phyloP scores from a whole-genome alignment of 306 rosid genomes.

The Casuarina equisetifolia region DNA sequence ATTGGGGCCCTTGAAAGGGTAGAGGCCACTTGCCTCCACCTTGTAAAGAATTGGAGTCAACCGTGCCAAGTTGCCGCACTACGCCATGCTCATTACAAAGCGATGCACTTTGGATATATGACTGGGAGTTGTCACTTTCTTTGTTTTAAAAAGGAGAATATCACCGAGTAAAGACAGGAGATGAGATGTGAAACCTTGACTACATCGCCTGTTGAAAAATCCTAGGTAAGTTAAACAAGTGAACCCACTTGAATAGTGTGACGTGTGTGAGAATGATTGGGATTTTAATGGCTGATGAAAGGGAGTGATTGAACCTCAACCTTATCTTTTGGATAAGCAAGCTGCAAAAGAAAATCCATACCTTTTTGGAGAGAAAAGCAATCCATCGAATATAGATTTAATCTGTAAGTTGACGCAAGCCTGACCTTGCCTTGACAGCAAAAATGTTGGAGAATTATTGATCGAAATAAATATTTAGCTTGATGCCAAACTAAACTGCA shows the following conservation, averaged over 20 bases:
- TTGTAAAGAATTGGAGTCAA: no score
- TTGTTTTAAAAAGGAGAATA: no score
- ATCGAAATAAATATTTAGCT: background rate
- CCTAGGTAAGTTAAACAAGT: background rate
- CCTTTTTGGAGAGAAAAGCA: background rate
- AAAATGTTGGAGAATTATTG: background rate
- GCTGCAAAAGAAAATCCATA: background rate
- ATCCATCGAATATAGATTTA: no score
- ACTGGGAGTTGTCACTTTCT: no score
- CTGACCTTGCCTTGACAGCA: background rate
- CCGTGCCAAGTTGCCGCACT: no score
- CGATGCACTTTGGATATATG: no score
- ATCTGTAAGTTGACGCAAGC: no score
- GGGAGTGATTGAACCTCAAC: background rate
- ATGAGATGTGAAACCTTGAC: no score
- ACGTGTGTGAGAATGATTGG: slow-evolving; percentile 15
- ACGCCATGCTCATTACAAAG: no score
- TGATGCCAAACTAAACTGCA: background rate
- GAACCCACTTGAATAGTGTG: background rate
- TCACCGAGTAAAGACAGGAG: no score
- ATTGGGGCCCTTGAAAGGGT: no score
- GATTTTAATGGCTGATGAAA: background rate
- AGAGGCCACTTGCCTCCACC: no score
- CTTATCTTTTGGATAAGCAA: slow-evolving; percentile 9
- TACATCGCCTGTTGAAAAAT: background rate